These are phyloP conservation scores for Phylloporus gajari DNA, from an alignment of 1,284 basidiomycete species.

Conservation along the genomic window DNA sequence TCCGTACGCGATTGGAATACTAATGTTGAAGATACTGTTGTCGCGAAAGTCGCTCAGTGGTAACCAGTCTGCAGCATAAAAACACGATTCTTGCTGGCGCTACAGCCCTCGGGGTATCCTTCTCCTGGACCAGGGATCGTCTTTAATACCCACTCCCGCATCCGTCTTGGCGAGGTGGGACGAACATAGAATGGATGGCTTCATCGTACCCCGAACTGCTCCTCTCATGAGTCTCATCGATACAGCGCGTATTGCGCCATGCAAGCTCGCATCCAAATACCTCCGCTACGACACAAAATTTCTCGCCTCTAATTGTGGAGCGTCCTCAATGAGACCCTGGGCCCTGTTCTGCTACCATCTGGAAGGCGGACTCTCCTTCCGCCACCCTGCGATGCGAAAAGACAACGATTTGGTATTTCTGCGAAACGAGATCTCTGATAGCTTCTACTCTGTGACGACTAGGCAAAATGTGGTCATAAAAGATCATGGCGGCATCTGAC, in stretches of 20 bases:
- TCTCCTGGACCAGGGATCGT: conserved; percentile 1
- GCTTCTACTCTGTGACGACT: conserved; percentile 11
- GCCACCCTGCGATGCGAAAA: conserved; percentile 36
- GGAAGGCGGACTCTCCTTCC: conserved; percentile 30
- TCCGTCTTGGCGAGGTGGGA: conserved; percentile 19
- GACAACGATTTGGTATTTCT: conserved; percentile 32
- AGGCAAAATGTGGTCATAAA: conserved; percentile 33
- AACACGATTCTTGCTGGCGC: conserved; percentile 33
- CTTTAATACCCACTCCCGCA: not conserved
- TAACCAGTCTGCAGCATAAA: conserved; percentile 24
- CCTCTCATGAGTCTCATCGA: conserved; percentile 28
- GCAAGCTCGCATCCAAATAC: conserved; percentile 26
- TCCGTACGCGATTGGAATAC: conserved; percentile 35
- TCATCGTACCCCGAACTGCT: conserved; percentile 35
- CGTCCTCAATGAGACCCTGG: conserved; percentile 2
- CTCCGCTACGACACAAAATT: conserved; percentile 28
- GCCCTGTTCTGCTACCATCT: conserved; percentile 16
- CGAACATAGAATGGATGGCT: conserved; percentile 35
- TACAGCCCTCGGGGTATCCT: conserved; percentile 29
- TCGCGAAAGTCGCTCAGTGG: conserved; percentile 16
- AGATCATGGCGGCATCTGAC: conserved; percentile 14
- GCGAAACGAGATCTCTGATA: conserved; percentile 13
- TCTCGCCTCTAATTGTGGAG: conserved; percentile 18
- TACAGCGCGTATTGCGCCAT: conserved; percentile 36
- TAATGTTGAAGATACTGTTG: conserved; percentile 34